These are phyloP conservation scores for Coemansia furcata DNA, from an alignment of 192 early-diverging fungal species.

Conservation along the genomic window DNA sequence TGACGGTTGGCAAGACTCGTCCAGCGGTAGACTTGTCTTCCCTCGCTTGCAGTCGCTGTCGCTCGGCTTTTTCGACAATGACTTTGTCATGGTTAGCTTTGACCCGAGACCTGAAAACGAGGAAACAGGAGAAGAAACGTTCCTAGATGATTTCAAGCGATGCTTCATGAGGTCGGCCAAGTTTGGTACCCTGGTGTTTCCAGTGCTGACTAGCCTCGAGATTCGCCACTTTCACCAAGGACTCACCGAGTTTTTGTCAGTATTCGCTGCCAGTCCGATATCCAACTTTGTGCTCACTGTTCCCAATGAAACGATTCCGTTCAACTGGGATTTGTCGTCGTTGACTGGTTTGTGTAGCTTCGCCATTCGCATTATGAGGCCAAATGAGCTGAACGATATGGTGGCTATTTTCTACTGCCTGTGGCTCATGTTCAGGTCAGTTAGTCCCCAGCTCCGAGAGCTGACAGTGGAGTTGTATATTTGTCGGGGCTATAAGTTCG, in stretches of 20 bases:
- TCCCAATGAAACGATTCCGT: not conserved
- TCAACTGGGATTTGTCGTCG: not conserved
- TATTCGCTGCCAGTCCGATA: not conserved
- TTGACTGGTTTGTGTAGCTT: not conserved
- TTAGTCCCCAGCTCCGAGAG: not conserved
- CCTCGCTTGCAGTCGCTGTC: not conserved
- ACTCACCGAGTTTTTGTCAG: not conserved
- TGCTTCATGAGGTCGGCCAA: not conserved
- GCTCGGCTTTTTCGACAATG: not conserved
- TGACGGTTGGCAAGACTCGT: not conserved
- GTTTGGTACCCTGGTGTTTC: not conserved
- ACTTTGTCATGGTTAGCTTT: not conserved
- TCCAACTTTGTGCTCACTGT: not conserved
- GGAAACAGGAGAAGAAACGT: not conserved
- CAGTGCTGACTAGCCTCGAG: not conserved
- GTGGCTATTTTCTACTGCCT: not conserved
- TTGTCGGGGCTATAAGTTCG: not conserved
- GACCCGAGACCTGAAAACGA: not conserved
- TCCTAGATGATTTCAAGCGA: not conserved
- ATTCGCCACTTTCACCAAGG: not conserved
- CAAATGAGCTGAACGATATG: not conserved
- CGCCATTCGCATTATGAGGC: not conserved
- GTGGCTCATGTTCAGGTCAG: not conserved
- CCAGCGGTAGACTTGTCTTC: not conserved
- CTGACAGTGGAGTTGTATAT: not conserved